Conservation (phyloP, 139 green algal species). For the Pleodorina starrii region DNA sequence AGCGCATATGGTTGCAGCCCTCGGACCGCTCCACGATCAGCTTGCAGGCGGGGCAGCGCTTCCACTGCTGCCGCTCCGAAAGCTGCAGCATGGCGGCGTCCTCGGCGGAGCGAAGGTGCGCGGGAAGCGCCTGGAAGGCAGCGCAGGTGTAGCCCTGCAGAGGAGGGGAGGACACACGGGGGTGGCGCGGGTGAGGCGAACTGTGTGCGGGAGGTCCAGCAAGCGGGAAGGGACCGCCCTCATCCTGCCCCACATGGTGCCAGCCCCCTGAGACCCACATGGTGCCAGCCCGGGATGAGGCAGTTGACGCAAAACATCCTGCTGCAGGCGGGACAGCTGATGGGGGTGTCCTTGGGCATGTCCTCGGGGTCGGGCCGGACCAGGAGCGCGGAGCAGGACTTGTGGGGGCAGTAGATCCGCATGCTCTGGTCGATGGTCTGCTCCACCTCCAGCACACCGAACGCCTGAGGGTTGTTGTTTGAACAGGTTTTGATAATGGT, state of each 20-base stretch:
- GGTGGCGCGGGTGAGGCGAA: no score
- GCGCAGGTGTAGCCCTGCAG: constrained; percentile 62
- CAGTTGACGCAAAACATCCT: constrained; percentile 27
- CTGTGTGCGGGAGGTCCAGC: no score
- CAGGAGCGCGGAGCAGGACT: constrained; percentile 42
- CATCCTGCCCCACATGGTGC: no score
- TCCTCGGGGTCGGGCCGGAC: constrained; percentile 25
- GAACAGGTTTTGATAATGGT: no score
- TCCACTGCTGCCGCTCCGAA: constrained; percentile 49
- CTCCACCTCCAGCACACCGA: constrained; percentile 55
- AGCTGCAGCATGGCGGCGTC: constrained; percentile 65
- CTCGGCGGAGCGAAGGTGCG: constrained; percentile 58
- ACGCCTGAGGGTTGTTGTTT: constrained; percentile 47
- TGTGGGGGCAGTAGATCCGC: constrained; percentile 66
- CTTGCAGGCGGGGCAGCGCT: constrained; percentile 65
- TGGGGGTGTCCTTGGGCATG: neutral
- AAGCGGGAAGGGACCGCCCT: no score
- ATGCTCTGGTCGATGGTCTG: constrained; percentile 38
- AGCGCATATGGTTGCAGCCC: constrained; percentile 72
- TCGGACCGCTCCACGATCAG: constrained; percentile 64
- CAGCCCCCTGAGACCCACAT: no score
- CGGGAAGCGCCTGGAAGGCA: constrained; percentile 67
- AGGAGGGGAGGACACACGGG: neutral
- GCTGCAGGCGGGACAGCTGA: constrained; percentile 41
- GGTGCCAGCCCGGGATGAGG: constrained; percentile 52